Base-by-base conservation (phyloP, 768 basidiomycete genomes). In the Tulasnella sp. region DNA sequence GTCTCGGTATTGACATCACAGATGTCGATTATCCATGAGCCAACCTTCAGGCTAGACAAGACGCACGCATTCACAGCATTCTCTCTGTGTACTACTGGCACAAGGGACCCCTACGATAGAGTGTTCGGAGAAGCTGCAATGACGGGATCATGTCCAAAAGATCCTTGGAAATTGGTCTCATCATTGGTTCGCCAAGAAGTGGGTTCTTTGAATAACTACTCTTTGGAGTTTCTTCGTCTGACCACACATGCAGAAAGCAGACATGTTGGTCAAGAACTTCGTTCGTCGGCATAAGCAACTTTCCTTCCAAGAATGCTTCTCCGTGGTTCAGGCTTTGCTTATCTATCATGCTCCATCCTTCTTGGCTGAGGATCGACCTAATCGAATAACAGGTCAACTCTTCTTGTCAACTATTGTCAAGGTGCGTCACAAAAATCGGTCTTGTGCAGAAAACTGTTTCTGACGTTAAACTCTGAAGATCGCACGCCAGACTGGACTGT, bases 81-180 rank as follows among this genome's bases (percentile, higher is more conserved):
- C 50, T 63, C 67, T 9, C 63, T 67, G 32, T 66, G 66, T 49
- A 64, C 66, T 5, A 57, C 66, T 19, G 67, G 67, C 3, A 50
- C 48, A 27, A 50, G 42, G 27, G 24, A 27, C 16, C 48, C 37
- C 4, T 50, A n/a, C 20, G 37, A 50, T 4, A 42, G 29, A 15
- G 32, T 40, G 13, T 19, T 13, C 2, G 10, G 12, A 25, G 22
- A 12, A 8, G 35, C 35, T 39, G 12, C 22, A 40, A 3, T 19
- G 3, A 13, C 33, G 48, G 8, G 20, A 27, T 8, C 19, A 5
- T 5, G 10, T 40, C 19, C 39, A 40, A 40, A 19, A 3, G 50
- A 52, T 24, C 50, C 50, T 5, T 52, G 50, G 50, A 43, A 52
- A 20, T 45, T 40, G 40, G 45, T 52, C 2, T 34, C 40, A 19